Evolutionary conservation across 2,329 filamentous ascomycete genomes (phyloP).

Genomic region (Aspergillus ochraceoroseus): DNA sequence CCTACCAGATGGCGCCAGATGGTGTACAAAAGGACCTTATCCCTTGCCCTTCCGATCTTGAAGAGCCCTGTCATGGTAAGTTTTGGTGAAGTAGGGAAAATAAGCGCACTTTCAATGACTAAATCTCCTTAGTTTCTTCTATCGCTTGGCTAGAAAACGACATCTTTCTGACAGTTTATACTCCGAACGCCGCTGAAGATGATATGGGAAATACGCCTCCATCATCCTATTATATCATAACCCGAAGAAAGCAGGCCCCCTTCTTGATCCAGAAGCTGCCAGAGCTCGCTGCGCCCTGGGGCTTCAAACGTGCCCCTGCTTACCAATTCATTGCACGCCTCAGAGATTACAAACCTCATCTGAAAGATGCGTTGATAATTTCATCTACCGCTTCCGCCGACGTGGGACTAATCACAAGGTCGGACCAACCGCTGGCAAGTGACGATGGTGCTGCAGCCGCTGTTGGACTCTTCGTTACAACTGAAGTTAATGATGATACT

Average conservation of each 20-base stretch:
- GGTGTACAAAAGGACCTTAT: constrained; percentile 73
- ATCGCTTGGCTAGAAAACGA: constrained; percentile 86
- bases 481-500: constrained; percentile 58
- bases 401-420: constrained; percentile 70
- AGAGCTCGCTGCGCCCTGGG: constrained; percentile 70
- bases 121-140: constrained; percentile 57
- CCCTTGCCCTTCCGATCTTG: constrained; percentile 66
- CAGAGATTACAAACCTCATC: constrained; percentile 70
- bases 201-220: constrained; percentile 51
- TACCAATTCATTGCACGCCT: constrained; percentile 75
- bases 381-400: constrained; percentile 75
- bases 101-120: constrained; percentile 5
- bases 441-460: constrained; percentile 57
- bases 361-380: constrained; percentile 77
- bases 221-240: constrained; percentile 75
- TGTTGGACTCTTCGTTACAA: constrained; percentile 61
- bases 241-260: constrained; percentile 55
- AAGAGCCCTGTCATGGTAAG: constrained; percentile 62
- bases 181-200: constrained; percentile 53
- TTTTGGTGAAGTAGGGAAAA: constrained; percentile 11
- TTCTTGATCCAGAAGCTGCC: constrained; percentile 71
- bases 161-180: constrained; percentile 75
- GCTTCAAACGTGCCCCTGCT: constrained; percentile 59
- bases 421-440: constrained; percentile 61
- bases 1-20: constrained; percentile 76